Conservation (phyloP, 139 green algal species). For the Penium margaritaceum region DNA sequence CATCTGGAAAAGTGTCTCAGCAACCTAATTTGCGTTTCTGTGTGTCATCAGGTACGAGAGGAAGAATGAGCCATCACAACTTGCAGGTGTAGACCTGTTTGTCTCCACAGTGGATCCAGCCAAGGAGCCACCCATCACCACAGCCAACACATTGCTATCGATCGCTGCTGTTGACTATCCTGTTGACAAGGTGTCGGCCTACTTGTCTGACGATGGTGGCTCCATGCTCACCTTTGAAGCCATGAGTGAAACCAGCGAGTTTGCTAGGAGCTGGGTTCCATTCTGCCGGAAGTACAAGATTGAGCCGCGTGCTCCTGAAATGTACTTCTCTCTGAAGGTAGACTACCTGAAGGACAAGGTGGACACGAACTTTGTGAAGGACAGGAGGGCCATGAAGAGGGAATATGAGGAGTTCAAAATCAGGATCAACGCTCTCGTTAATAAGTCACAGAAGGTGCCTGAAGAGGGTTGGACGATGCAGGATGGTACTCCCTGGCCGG, state of each 20-base stretch:
- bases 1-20: too few relatives aligned
- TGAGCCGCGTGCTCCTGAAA: slow-evolving; percentile 31
- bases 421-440: slow-evolving; percentile 29
- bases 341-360: slow-evolving; percentile 33
- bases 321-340: slow-evolving; percentile 30
- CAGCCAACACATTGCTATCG: slow-evolving; percentile 25
- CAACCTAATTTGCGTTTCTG: too few relatives aligned
- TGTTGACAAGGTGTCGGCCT: slow-evolving; percentile 25
- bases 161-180: slow-evolving; percentile 39
- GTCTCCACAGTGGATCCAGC: slow-evolving; percentile 24
- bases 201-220: slow-evolving; percentile 31
- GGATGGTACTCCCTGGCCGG: slow-evolving; percentile 31
- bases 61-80: slow-evolving; percentile 1
- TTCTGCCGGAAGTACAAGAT: slow-evolving; percentile 36
- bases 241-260: slow-evolving; percentile 25
- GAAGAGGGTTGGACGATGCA: slow-evolving; percentile 28
- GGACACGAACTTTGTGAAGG: slow-evolving; percentile 32
- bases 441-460: slow-evolving; percentile 20
- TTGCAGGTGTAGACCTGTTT: slow-evolving; percentile 22
- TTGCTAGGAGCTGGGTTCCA: slow-evolving; percentile 36
- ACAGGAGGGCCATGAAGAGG: slow-evolving; percentile 29
- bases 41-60: slow-evolving; percentile 21
- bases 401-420: slow-evolving; percentile 43
- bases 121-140: slow-evolving; percentile 28
- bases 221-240: slow-evolving; percentile 40